These are phyloP conservation scores for Crinitomyces ghanaensis DNA, from an alignment of 805 yeast species.

Conservation along the genomic window DNA sequence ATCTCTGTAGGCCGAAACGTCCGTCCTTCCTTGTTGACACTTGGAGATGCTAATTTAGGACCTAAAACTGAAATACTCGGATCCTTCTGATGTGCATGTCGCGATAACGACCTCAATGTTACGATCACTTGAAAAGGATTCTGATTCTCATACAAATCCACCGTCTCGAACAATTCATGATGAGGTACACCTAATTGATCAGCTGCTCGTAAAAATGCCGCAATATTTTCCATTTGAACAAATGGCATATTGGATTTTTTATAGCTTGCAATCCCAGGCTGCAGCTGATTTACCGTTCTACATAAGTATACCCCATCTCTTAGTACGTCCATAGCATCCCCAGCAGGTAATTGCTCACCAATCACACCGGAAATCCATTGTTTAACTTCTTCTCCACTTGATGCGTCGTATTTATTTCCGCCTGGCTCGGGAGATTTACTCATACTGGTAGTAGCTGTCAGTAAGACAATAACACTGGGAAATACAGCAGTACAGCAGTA, in stretches of 20 bases:
- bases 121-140: constrained; percentile 76
- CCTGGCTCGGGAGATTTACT: constrained; percentile 7
- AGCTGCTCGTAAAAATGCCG: constrained; percentile 54
- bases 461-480: neutral
- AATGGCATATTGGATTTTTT: constrained; percentile 66
- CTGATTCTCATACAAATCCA: constrained; percentile 57
- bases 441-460: neutral
- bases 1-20: constrained; percentile 33
- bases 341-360: constrained; percentile 24
- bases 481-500: neutral
- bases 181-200: constrained; percentile 59
- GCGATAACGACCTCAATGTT: constrained; percentile 59
- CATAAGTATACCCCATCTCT: constrained; percentile 55
- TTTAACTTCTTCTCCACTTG: constrained; percentile 21
- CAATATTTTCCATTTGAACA: constrained; percentile 75
- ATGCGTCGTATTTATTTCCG: constrained; percentile 12
- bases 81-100: constrained; percentile 50
- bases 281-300: constrained; percentile 32
- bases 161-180: constrained; percentile 71
- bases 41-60: constrained; percentile 40
- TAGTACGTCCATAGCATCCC: constrained; percentile 42
- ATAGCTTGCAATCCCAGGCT: constrained; percentile 30
- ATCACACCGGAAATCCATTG: constrained; percentile 43
- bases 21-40: too few relatives aligned
- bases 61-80: constrained; percentile 43